Percentiles rank a stretch among this genome's conserved stretches.
Conservation (phyloP, 2,329 filamentous ascomycete species). For the Aspergillus phoenicis region DNA sequence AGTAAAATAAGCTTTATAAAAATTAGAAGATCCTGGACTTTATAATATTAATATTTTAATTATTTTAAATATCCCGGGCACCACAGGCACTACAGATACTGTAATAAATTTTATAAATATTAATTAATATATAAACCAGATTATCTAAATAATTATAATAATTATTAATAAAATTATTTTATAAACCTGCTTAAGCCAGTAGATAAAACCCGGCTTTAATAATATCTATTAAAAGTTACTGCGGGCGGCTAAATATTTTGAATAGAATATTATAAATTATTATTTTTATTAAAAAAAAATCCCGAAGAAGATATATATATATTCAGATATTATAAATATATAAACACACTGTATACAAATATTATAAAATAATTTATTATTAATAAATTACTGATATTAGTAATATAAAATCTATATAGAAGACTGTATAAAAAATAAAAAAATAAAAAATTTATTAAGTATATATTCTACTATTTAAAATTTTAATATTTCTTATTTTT, state of each 20-base stretch:
- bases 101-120: no score
- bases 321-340: background rate
- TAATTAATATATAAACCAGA: background rate
- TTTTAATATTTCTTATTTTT: background rate
- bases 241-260: background rate
- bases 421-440: background rate
- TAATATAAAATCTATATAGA: background rate
- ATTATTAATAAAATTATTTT: background rate
- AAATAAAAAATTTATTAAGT: background rate
- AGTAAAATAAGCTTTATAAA: no score
- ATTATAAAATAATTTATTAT: no score
- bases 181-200: background rate
- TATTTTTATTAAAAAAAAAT: background rate
- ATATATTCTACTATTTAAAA: background rate
- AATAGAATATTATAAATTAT: background rate
- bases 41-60: no score
- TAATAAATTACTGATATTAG: background rate
- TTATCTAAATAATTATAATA: background rate
- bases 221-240: background rate
- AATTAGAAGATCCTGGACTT: no score
- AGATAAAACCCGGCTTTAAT: background rate
- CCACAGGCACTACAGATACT: no score
- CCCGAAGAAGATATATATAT: no score
- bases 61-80: no score
- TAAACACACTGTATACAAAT: no score